Evolutionary conservation across 495 filamentous ascomycete species (phyloP).

Genomic region (Aspergillus panamensis): DNA sequence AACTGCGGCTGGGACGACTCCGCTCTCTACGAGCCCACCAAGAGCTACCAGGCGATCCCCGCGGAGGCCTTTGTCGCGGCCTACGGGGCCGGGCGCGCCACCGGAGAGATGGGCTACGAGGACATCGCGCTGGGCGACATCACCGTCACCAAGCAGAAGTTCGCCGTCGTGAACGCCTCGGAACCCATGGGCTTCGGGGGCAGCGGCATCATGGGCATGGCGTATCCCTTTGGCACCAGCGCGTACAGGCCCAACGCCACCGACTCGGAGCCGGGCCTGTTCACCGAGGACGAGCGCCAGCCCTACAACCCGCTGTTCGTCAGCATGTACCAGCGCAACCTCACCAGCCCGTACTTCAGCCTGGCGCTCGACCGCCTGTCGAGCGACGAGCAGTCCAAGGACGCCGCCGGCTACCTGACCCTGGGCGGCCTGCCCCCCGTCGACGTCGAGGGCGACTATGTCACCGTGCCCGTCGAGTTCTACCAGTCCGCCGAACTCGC

Average conservation of each 20-base stretch:
- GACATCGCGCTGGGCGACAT: slow-evolving; percentile 54
- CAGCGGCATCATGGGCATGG: slow-evolving; percentile 58
- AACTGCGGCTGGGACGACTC: slow-evolving; percentile 49
- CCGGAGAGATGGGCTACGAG: slow-evolving; percentile 55
- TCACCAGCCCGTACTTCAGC: slow-evolving; percentile 54
- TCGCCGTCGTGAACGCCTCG: slow-evolving; percentile 49
- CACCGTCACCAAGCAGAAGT: slow-evolving; percentile 49
- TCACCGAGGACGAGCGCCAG: slow-evolving; percentile 25
- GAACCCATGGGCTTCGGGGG: slow-evolving; percentile 46
- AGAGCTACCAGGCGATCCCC: slow-evolving; percentile 39
- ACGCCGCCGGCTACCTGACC: slow-evolving; percentile 28
- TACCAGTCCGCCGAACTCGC: slow-evolving; percentile 9
- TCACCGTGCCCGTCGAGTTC: slow-evolving; percentile 25
- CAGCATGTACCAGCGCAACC: slow-evolving; percentile 51
- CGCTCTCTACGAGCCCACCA: slow-evolving; percentile 39
- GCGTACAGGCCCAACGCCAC: slow-evolving; percentile 29
- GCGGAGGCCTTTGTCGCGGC: slow-evolving; percentile 54
- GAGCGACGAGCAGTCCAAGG: slow-evolving; percentile 12
- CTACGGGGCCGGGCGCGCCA: slow-evolving; percentile 56
- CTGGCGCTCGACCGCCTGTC: slow-evolving; percentile 30
- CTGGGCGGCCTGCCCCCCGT: slow-evolving; percentile 29
- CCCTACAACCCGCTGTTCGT: slow-evolving; percentile 57
- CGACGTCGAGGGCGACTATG: slow-evolving; percentile 16
- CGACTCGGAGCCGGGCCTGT: slow-evolving; percentile 23
- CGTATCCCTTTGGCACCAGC: slow-evolving; percentile 49